phyloP scores from a whole-genome alignment of 208 protist species.

The Leishmania mexicana region DNA sequence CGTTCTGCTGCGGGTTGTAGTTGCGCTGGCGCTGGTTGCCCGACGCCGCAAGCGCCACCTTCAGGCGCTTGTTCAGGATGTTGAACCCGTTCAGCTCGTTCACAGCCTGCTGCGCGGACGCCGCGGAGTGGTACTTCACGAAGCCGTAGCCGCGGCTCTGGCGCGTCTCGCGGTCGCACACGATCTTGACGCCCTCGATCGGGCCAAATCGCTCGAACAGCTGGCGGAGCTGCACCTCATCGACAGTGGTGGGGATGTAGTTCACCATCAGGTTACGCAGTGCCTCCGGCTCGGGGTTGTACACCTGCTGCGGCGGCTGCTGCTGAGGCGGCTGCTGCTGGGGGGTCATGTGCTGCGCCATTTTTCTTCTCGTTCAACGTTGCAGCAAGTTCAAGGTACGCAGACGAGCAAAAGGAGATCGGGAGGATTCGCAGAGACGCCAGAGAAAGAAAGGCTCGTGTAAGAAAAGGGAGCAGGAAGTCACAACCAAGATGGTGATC shows the following conservation, averaged over 20 bases:
- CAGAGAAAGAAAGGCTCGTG: neutral
- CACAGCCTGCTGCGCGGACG: slow-evolving; percentile 80
- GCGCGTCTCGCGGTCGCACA: slow-evolving; percentile 84
- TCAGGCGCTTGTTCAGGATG: slow-evolving; percentile 90
- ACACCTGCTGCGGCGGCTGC: slow-evolving; percentile 17
- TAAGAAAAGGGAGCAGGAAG: neutral
- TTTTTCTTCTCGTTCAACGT: slow-evolving; percentile 1
- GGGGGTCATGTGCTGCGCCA: slow-evolving; percentile 50
- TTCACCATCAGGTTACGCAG: slow-evolving; percentile 91
- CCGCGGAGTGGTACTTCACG: slow-evolving; percentile 83
- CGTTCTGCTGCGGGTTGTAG: slow-evolving; percentile 28
- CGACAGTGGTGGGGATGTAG: slow-evolving; percentile 88
- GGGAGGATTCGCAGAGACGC: neutral
- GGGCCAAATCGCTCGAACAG: slow-evolving; percentile 85
- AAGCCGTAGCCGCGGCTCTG: slow-evolving; percentile 92
- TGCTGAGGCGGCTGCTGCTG: slow-evolving; percentile 44
- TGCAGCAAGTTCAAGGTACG: neutral
- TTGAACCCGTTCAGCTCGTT: slow-evolving; percentile 82
- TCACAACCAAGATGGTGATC: neutral
- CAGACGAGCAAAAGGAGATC: neutral
- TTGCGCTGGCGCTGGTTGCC: slow-evolving; percentile 67
- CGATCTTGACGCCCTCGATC: slow-evolving; percentile 90
- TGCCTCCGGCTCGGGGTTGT: slow-evolving; percentile 69
- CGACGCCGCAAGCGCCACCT: slow-evolving; percentile 78
- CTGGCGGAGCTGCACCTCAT: slow-evolving; percentile 82